A percentile compares a stretch with the other conserved stretches of the same genome.
phyloP scores from a whole-genome alignment of 108 stramenopile species.

The Cylindrotheca closterium region DNA sequence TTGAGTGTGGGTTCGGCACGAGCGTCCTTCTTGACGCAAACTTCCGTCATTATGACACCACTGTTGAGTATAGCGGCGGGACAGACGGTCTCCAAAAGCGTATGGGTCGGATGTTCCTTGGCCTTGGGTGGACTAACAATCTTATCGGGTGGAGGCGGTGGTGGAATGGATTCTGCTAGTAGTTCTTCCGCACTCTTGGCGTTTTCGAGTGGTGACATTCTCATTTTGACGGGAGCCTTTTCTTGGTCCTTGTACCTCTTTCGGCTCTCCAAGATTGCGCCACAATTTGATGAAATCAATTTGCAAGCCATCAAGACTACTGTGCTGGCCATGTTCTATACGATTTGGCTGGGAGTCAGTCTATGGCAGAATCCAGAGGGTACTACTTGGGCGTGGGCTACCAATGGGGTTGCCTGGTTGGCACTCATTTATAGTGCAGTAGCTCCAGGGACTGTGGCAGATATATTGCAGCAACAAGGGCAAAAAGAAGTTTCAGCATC shows the following conservation, averaged over 20 bases:
- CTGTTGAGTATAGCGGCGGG: slow-evolving; percentile 55
- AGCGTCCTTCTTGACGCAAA: slow-evolving; percentile 68
- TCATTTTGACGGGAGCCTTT: slow-evolving; percentile 59
- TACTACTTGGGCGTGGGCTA: not conserved
- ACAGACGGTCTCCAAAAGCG: slow-evolving; percentile 31
- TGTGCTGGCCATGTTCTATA: slow-evolving; percentile 53
- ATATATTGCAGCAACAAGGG: slow-evolving; percentile 60
- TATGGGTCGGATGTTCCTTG: slow-evolving; percentile 52
- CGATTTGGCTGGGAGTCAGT: slow-evolving; percentile 39
- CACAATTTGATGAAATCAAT: slow-evolving; percentile 39
- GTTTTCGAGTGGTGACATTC: slow-evolving; percentile 51
- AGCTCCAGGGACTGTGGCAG: slow-evolving; percentile 62
- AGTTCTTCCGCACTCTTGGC: not conserved
- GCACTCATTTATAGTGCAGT: slow-evolving; percentile 52
- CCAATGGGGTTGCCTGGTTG: slow-evolving; percentile 37
- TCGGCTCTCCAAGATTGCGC: slow-evolving; percentile 45
- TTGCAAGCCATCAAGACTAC: slow-evolving; percentile 60
- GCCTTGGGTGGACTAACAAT: slow-evolving; percentile 48
- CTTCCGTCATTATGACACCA: slow-evolving; percentile 67
- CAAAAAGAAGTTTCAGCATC: slow-evolving; percentile 39
- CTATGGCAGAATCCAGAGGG: not conserved
- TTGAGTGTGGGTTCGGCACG: slow-evolving; percentile 49
- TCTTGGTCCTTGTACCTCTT: slow-evolving; percentile 68
- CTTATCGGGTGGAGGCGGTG: slow-evolving; percentile 32
- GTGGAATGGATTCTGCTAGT: slow-evolving; percentile 1